These are phyloP conservation scores for Magnusiomyces ingens DNA, from an alignment of 1,139 yeast genomes.

Conservation along the genomic window DNA sequence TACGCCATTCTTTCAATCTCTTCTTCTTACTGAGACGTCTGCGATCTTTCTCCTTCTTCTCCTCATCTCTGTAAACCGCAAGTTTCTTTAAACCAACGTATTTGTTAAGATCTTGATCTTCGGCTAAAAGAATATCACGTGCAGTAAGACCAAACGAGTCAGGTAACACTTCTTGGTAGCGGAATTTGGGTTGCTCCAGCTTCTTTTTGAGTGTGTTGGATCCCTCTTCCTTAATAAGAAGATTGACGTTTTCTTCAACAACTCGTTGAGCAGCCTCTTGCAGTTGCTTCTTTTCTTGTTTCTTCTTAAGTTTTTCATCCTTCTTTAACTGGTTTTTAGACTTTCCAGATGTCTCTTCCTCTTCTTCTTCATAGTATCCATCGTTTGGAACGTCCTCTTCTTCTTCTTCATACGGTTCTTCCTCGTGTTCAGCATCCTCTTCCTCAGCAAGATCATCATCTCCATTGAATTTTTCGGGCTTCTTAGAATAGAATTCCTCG, in stretches of 20 bases:
- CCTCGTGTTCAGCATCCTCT: conserved; percentile 33
- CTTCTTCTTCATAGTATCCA: conserved; percentile 27
- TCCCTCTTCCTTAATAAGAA: conserved; percentile 29
- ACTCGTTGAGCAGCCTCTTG: conserved; percentile 66
- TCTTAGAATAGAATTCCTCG: conserved; percentile 64
- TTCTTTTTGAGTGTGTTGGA: conserved; percentile 17
- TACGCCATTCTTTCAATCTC: conserved; percentile 84
- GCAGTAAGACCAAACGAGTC: conserved; percentile 83
- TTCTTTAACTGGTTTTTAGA: conserved; percentile 27
- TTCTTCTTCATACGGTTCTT: conserved; percentile 23
- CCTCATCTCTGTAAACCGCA: conserved; percentile 84
- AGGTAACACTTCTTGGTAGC: conserved; percentile 92
- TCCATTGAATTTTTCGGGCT: conserved; percentile 43
- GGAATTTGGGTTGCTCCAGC: conserved; percentile 51
- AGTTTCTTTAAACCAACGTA: conserved; percentile 84
- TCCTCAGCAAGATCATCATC: conserved; percentile 35
- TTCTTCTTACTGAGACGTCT: conserved; percentile 78
- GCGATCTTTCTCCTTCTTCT: conserved; percentile 66
- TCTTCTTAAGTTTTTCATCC: conserved; percentile 51
- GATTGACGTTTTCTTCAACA: conserved; percentile 47
- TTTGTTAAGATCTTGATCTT: conserved; percentile 75
- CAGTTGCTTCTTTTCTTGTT: conserved; percentile 55
- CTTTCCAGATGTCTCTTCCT: conserved; percentile 19
- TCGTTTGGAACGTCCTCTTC: conserved; percentile 29
- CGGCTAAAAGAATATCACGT: conserved; percentile 84